A percentile compares a stretch with the other conserved stretches of the same genome.
Conservation (phyloP, 371 early-diverging fungal genomes). For the Apophysomyces elegans region DNA sequence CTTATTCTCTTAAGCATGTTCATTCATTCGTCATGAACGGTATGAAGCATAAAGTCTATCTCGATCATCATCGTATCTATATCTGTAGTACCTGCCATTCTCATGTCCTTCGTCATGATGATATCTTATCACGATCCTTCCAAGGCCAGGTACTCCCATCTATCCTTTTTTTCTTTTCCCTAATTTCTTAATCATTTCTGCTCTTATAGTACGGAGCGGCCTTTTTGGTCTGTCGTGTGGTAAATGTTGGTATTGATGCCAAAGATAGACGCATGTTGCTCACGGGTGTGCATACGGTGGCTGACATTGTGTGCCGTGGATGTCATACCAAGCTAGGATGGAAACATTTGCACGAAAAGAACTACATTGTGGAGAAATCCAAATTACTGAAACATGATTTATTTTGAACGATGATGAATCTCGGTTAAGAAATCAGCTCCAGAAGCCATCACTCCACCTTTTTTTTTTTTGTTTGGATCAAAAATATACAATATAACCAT, state of each 20-base stretch:
- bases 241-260: conserved; percentile 56
- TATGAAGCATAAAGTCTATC: conserved; percentile 32
- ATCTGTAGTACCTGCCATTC: conserved; percentile 63
- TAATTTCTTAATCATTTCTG: conserved; percentile 11
- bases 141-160: conserved; percentile 8
- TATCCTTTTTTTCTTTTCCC: not conserved
- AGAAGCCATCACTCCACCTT: conserved; percentile 26
- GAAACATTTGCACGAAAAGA: conserved; percentile 78
- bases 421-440: conserved; percentile 23
- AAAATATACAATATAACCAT: not conserved
- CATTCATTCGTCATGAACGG: not conserved
- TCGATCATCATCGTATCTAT: conserved; percentile 49
- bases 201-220: conserved; percentile 60
- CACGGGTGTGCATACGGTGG: conserved; percentile 73
- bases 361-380: conserved; percentile 64
- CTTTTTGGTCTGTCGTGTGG: conserved; percentile 66
- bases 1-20: conserved; percentile 4
- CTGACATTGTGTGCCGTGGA: conserved; percentile 62
- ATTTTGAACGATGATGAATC: conserved; percentile 17
- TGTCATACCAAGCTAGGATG: conserved; percentile 69
- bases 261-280: conserved; percentile 64
- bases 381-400: conserved; percentile 10
- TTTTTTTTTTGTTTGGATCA: not conserved
- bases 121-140: conserved; percentile 61
- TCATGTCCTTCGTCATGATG: conserved; percentile 60